phyloP scores from a whole-genome alignment of 164 flowering plant genomes.

The Brasenia schreberi region DNA sequence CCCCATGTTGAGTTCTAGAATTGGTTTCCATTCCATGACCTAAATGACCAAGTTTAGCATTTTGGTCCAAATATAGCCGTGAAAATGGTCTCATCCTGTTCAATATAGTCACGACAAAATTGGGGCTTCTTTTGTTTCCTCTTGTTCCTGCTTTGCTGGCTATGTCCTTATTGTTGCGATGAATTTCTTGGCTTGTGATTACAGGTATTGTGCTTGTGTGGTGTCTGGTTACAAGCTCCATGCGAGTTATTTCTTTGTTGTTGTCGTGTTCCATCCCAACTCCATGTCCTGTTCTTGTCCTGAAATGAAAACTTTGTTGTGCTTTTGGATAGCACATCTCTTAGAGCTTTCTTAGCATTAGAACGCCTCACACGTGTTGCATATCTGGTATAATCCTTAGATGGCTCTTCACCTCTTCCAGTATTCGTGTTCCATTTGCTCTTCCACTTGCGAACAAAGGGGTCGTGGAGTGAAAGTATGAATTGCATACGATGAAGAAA shows the following conservation, averaged over 20 bases:
- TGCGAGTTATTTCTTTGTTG: slow-evolving; percentile 8
- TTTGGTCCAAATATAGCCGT: slow-evolving; percentile 40
- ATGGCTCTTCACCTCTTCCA: slow-evolving; percentile 5
- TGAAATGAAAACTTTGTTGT: slow-evolving; percentile 25
- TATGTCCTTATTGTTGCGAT: slow-evolving; percentile 11
- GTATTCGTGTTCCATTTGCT: slow-evolving; percentile 19
- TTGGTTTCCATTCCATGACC: slow-evolving; percentile 14
- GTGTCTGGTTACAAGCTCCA: slow-evolving; percentile 14
- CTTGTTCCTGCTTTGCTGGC: slow-evolving; percentile 18
- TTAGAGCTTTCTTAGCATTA: slow-evolving; percentile 64
- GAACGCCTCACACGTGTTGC: slow-evolving; percentile 60
- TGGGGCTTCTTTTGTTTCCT: slow-evolving; percentile 28
- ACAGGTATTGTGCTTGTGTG: slow-evolving; percentile 19
- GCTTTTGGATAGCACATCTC: slow-evolving; percentile 32
- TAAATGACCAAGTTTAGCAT: slow-evolving; percentile 47
- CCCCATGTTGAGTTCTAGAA: slow-evolving; percentile 24
- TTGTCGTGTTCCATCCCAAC: slow-evolving; percentile 6
- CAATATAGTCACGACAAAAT: slow-evolving; percentile 29
- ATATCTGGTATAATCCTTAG: slow-evolving; percentile 22
- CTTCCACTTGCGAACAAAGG: slow-evolving; percentile 36
- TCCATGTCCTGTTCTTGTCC: slow-evolving; percentile 18
- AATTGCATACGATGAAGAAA: slow-evolving; percentile 12
- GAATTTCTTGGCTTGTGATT: slow-evolving; percentile 12
- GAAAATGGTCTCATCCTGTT: slow-evolving; percentile 28
- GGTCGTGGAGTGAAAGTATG: slow-evolving; percentile 45